Base-by-base conservation (phyloP, 495 filamentous ascomycete genomes). In the Neurospora tetraspora region DNA sequence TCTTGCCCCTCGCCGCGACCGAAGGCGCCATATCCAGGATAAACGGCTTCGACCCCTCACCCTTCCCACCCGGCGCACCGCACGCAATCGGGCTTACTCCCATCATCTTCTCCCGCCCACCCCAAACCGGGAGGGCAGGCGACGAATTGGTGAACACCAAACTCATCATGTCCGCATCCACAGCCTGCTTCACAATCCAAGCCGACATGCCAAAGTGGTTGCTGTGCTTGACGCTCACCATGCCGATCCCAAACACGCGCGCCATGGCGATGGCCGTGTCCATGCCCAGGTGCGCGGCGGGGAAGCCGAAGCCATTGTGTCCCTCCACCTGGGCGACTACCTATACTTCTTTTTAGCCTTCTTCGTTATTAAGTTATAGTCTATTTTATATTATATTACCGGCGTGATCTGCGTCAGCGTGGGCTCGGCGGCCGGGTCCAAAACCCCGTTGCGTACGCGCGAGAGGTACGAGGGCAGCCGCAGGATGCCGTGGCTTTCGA, bases 131-230 rank as follows among this genome's bases (percentile, higher is more conserved):
- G 68, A 94, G 80, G 38, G 91, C 92, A 0, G 91, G 91, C 23
- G 88, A 91, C 12, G 88, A 90, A 80, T 94, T 94, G 39, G 92
- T 94, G 74, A 94, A 94, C 5, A 93, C 91, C 0, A 94, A 83
- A 71, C 84, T 87, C 87, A 93, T 89, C 90, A 93, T 91, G 16
- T 85, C 88, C 6, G 86, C 88, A 69, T 93, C 89, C 61, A 92
- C 75, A 10, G 92, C 92, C 79, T 92, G 90, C 79, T 91, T 88
- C 42, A 93, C 91, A 9, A 94, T 72, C 91, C 91, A 93, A 0
- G 91, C 91, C 0, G 86, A 87, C 91, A 93, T 94, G 71, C 92
- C 92, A 75, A 92, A 93, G 79, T 94, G 92, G 78, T 94, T 94
- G 72, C 87, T 90, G 80, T 90, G 89, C 79, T 90, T 91, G 76